phyloP scores from a whole-genome alignment of 1,284 basidiomycete species.

The Rhodotorula sp. region DNA sequence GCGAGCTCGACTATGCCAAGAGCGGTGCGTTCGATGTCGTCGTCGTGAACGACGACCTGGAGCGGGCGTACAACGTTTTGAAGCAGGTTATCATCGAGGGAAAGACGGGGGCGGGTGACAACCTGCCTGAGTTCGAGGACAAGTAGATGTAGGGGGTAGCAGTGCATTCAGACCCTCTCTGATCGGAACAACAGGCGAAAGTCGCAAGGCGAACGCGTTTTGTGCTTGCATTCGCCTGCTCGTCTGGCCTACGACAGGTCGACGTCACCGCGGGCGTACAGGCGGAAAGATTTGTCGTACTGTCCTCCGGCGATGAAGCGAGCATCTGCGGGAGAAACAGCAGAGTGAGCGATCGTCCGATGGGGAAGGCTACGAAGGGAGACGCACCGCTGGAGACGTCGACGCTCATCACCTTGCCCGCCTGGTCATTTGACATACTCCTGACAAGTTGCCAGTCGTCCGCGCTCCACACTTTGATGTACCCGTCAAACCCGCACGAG shows the following conservation, averaged over 20 bases:
- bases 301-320: slow-evolving; percentile 83
- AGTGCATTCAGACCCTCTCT: not conserved
- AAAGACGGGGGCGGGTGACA: slow-evolving; percentile 15
- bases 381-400: slow-evolving; percentile 62
- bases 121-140: slow-evolving; percentile 29
- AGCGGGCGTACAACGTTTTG: slow-evolving; percentile 68
- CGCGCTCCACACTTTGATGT: slow-evolving; percentile 93
- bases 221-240: not conserved
- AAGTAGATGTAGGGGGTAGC: not conserved
- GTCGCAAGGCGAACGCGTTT: not conserved
- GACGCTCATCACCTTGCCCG: slow-evolving; percentile 95
- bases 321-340: slow-evolving; percentile 57
- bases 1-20: slow-evolving; percentile 81
- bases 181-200: not conserved
- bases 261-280: slow-evolving; percentile 59
- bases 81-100: slow-evolving; percentile 57
- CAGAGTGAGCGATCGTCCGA: not conserved
- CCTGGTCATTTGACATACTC: slow-evolving; percentile 81
- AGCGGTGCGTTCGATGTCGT: slow-evolving; percentile 74
- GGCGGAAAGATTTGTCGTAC: slow-evolving; percentile 88
- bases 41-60: slow-evolving; percentile 88
- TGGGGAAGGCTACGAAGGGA: not conserved
- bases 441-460: slow-evolving; percentile 95
- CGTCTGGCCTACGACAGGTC: slow-evolving; percentile 22
- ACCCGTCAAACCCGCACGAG: slow-evolving; percentile 90